Percentiles rank a stretch among this genome's conserved stretches.
Conservation (phyloP, 2,329 filamentous ascomycete genomes). For the Byssoonygena ceratinophila region DNA sequence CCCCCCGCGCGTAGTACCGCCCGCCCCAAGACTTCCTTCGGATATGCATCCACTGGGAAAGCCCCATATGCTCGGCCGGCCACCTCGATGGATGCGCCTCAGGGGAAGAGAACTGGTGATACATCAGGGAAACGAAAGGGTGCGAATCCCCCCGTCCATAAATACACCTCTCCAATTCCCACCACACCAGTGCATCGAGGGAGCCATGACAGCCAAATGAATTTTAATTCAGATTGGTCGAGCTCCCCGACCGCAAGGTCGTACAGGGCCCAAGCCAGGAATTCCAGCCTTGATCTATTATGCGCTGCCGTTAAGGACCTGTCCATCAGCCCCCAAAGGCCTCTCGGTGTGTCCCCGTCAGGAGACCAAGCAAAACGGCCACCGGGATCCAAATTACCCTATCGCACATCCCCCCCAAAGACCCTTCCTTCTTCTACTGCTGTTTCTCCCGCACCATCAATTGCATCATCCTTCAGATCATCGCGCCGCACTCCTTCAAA, state of each 20-base stretch:
- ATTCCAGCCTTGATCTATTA: slow-evolving; percentile 25
- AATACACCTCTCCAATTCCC: slow-evolving; percentile 16
- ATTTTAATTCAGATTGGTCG: slow-evolving; percentile 22
- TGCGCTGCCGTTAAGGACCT: slow-evolving; percentile 30
- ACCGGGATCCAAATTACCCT: slow-evolving; percentile 6
- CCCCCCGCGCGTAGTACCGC: slow-evolving; percentile 27
- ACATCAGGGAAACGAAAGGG: slow-evolving; percentile 42
- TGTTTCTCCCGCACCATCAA: slow-evolving; percentile 26
- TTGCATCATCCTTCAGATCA: slow-evolving; percentile 20
- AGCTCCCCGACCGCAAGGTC: slow-evolving; percentile 22
- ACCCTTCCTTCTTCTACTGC: slow-evolving; percentile 20
- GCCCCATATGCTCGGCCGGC: slow-evolving; percentile 33
- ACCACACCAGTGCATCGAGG: slow-evolving; percentile 16
- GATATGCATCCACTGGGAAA: slow-evolving; percentile 41
- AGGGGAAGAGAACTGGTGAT: slow-evolving; percentile 30
- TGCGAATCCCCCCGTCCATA: slow-evolving; percentile 35
- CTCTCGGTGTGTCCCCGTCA: slow-evolving; percentile 4
- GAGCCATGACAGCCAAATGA: slow-evolving; percentile 22
- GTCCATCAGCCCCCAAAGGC: slow-evolving; percentile 11
- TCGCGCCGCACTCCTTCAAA: slow-evolving; percentile 23
- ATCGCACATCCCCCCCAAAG: slow-evolving; percentile 14
- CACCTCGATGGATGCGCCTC: slow-evolving; percentile 35
- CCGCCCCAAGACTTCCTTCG: slow-evolving; percentile 45
- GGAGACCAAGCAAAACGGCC: neutral
- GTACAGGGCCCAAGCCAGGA: slow-evolving; percentile 17